Conservation (phyloP, 208 protist species). For the Entamoeba moshkovskii region DNA sequence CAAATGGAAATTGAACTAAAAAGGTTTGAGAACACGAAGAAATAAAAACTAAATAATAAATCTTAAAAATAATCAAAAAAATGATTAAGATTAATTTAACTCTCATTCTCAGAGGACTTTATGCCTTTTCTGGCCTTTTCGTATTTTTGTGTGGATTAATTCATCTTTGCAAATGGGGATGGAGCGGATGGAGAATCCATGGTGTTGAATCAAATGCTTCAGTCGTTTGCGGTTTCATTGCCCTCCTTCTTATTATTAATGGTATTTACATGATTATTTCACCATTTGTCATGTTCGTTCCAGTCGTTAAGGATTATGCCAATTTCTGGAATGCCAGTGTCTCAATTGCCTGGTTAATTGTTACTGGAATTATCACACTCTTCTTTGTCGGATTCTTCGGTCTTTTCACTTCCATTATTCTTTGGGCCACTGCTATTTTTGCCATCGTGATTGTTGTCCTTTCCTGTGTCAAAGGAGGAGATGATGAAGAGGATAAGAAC, state of each 20-base stretch:
- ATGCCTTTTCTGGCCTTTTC: background rate
- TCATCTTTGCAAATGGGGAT: background rate
- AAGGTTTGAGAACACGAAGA: too few relatives aligned
- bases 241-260: background rate
- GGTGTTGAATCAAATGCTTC: background rate
- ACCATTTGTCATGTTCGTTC: background rate
- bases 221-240: background rate
- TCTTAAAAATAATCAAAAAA: background rate
- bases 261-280: background rate
- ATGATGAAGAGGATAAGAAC: background rate
- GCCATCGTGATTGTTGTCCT: background rate
- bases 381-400: background rate
- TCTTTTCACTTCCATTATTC: background rate
- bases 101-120: background rate
- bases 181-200: background rate
- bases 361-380: background rate
- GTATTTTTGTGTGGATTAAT: background rate
- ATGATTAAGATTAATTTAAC: background rate
- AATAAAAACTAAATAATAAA: background rate
- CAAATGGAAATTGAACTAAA: background rate
- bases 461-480: background rate
- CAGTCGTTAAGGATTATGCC: background rate
- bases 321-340: background rate
- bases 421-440: background rate
- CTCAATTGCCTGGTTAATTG: background rate